These are phyloP conservation scores for Mycena latifolia DNA, from an alignment of 768 basidiomycete species.

Conservation along the genomic window DNA sequence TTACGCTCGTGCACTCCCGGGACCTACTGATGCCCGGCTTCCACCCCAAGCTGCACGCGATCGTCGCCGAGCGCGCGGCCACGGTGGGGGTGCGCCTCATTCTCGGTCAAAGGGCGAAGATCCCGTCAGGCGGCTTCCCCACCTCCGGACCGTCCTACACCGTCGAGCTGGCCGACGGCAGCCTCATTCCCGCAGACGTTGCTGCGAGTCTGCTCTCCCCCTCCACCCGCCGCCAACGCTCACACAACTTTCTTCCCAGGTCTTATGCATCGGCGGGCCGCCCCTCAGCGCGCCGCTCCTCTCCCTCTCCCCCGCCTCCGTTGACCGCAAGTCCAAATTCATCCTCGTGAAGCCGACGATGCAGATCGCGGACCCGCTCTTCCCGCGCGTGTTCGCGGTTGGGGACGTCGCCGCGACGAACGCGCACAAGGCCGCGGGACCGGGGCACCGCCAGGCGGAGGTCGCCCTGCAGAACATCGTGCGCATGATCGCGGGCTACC, in stretches of 20 bases:
- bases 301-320: conserved; percentile 27
- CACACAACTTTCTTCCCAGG: neutral
- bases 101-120: conserved; percentile 51
- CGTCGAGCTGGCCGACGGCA: conserved; percentile 27
- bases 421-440: conserved; percentile 19
- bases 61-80: conserved; percentile 41
- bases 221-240: neutral
- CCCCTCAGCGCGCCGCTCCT: conserved; percentile 32
- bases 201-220: neutral
- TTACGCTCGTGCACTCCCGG: conserved; percentile 63
- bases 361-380: conserved; percentile 31
- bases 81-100: conserved; percentile 52
- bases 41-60: conserved; percentile 49
- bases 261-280: conserved; percentile 29
- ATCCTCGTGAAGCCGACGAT: conserved; percentile 33
- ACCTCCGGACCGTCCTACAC: conserved; percentile 38
- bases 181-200: conserved; percentile 12
- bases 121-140: conserved; percentile 45
- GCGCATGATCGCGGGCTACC: conserved; percentile 14
- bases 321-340: conserved; percentile 25
- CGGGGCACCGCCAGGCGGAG: conserved; percentile 14
- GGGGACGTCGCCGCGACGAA: conserved; percentile 22
- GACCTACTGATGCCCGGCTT: conserved; percentile 56
- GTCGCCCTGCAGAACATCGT: conserved; percentile 20
- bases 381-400: conserved; percentile 30